phyloP scores from a whole-genome alignment of 164 flowering plant species.

The Annona cherimola region DNA sequence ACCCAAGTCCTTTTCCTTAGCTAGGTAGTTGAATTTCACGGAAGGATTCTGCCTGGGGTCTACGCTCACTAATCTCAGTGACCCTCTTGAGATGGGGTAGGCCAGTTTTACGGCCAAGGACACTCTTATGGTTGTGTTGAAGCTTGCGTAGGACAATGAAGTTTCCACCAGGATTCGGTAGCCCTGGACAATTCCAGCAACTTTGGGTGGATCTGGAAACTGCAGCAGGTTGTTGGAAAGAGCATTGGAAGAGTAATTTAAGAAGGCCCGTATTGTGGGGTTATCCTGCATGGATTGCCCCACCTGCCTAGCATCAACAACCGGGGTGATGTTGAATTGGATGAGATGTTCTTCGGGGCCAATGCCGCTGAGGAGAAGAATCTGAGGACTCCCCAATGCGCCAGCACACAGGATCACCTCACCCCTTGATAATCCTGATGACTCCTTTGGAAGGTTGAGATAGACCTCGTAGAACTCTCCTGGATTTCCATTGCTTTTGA shows the following conservation, averaged over 20 bases:
- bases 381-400: conserved; percentile 39
- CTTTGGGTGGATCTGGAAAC: conserved; percentile 33
- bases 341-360: conserved; percentile 32
- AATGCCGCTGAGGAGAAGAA: conserved; percentile 40
- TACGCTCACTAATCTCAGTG: conserved; percentile 20
- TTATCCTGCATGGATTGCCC: conserved; percentile 34
- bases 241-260: conserved; percentile 14
- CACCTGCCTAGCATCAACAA: conserved; percentile 13
- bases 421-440: conserved; percentile 13
- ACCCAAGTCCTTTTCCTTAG: conserved; percentile 23
- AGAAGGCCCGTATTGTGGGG: conserved; percentile 20
- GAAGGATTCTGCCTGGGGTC: conserved; percentile 33
- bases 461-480: conserved; percentile 1
- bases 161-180: conserved; percentile 26
- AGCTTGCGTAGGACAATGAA: conserved; percentile 18
- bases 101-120: conserved; percentile 26
- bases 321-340: conserved; percentile 20
- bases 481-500: conserved; percentile 3
- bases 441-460: conserved; percentile 5
- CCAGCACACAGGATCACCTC: conserved; percentile 36
- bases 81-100: conserved; percentile 27
- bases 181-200: conserved; percentile 25
- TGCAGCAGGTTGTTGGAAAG: background rate
- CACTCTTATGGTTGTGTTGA: conserved; percentile 17
- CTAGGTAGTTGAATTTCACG: conserved; percentile 35